Percentiles rank a stretch among this genome's conserved stretches.
phyloP scores from a whole-genome alignment of 306 rosid genomes.

The Sphenostylis stenocarpa region DNA sequence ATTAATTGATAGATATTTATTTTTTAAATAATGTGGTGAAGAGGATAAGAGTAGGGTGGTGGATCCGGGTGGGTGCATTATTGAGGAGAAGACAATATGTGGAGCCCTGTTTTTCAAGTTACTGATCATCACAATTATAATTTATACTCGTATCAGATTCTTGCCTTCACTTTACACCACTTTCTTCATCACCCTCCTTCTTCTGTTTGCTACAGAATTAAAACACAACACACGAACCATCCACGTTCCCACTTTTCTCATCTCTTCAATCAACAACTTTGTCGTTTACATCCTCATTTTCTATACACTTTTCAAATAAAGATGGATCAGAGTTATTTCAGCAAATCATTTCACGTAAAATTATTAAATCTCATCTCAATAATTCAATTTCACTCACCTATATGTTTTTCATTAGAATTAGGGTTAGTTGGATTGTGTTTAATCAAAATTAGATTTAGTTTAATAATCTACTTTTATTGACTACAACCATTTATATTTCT shows the following conservation, averaged over 20 bases:
- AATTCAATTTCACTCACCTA: neutral
- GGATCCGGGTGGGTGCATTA: conserved; percentile 41
- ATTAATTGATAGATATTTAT: too few species aligned
- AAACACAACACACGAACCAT: neutral
- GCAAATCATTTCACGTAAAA: neutral
- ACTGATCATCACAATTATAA: conserved; percentile 8
- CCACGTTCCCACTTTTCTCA: neutral
- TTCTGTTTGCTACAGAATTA: conserved; percentile 16
- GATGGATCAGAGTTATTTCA: too few species aligned
- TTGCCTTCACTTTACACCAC: neutral
- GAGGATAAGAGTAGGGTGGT: too few species aligned
- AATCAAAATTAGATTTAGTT: neutral
- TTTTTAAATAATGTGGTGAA: too few species aligned
- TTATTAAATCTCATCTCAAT: neutral
- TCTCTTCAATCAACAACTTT: neutral
- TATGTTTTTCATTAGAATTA: too few species aligned
- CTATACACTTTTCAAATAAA: too few species aligned
- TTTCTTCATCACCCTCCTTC: conserved; percentile 14
- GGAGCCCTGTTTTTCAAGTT: neutral
- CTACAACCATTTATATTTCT: neutral
- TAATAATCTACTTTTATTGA: neutral
- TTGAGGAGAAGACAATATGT: conserved; percentile 20
- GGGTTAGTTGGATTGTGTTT: too few species aligned
- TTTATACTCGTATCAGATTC: conserved; percentile 8
- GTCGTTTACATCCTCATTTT: neutral